Percentiles rank a stretch among this genome's conserved stretches.
These are phyloP conservation scores for Berkeleyomyces basicola DNA, from an alignment of 2,329 filamentous ascomycete species.

Conservation along the genomic window DNA sequence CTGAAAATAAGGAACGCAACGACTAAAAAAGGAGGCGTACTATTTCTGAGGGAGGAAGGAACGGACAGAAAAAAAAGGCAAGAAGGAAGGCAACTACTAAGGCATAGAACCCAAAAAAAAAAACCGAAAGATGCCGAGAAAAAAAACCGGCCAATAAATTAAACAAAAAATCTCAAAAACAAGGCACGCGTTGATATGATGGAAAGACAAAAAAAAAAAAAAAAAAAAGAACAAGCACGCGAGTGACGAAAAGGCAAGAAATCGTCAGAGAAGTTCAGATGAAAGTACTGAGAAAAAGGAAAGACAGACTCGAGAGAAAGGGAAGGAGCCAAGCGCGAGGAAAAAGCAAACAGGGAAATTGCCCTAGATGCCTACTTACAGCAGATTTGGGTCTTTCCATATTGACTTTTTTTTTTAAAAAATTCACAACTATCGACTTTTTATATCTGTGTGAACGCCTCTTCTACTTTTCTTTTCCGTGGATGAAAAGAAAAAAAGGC, in stretches of 20 bases:
- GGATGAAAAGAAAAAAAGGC: not conserved
- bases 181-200: not conserved
- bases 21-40: not conserved
- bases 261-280: too few relatives aligned
- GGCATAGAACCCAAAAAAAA: too few relatives aligned
- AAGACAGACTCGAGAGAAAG: too few relatives aligned
- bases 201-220: not conserved
- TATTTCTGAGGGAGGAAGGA: conserved; percentile 7
- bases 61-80: not conserved
- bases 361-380: not conserved
- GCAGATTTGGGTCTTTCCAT: not conserved
- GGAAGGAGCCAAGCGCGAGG: too few relatives aligned
- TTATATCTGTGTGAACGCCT: too few relatives aligned
- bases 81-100: not conserved
- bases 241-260: not conserved
- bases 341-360: too few relatives aligned
- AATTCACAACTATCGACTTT: too few relatives aligned
- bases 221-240: not conserved
- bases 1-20: conserved; percentile 7
- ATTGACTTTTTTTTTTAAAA: not conserved
- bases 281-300: too few relatives aligned
- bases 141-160: not conserved
- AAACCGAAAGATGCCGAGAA: not conserved
- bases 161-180: not conserved
- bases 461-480: not conserved